phyloP scores from a whole-genome alignment of 2,329 filamentous ascomycete genomes.

The Blumeria hordei region DNA sequence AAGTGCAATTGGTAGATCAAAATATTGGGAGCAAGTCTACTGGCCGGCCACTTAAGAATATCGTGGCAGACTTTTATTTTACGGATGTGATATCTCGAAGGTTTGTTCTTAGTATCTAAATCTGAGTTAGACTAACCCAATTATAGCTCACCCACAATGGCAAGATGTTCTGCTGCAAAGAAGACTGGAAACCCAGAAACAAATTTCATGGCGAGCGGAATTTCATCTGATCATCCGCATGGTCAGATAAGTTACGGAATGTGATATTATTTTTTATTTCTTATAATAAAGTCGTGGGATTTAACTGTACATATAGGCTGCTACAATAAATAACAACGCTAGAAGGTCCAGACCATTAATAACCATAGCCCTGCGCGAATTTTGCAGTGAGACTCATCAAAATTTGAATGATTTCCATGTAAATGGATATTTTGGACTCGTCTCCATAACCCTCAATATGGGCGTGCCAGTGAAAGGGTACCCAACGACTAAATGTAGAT shows the following conservation, averaged over 20 bases:
- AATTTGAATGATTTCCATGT: no score
- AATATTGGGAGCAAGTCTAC: conserved; percentile 69
- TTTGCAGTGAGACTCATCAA: no score
- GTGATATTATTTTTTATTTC: conserved; percentile 11
- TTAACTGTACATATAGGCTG: conserved; percentile 16
- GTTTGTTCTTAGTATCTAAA: conserved; percentile 23
- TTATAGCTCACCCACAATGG: conserved; percentile 83
- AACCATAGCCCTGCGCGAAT: no score
- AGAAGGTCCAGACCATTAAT: background rate
- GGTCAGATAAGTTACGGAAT: conserved; percentile 14
- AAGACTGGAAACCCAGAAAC: conserved; percentile 54
- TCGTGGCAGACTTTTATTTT: conserved; percentile 93
- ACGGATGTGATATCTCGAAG: conserved; percentile 93
- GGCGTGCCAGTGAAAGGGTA: no score
- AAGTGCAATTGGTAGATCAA: conserved; percentile 84
- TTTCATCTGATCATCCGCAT: conserved; percentile 15
- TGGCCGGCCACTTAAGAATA: conserved; percentile 53
- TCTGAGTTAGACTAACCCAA: conserved; percentile 3
- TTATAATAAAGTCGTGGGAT: conserved; percentile 8
- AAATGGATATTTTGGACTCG: no score
- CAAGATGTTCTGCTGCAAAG: conserved; percentile 85
- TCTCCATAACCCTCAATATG: no score
- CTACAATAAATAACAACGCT: conserved; percentile 9
- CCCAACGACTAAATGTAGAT: no score
- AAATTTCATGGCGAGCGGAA: conserved; percentile 54